Evolutionary conservation across 352 stramenopile species (phyloP), one percentile per base, ranked within the genome.

Genomic region (Pythium dissimile): DNA sequence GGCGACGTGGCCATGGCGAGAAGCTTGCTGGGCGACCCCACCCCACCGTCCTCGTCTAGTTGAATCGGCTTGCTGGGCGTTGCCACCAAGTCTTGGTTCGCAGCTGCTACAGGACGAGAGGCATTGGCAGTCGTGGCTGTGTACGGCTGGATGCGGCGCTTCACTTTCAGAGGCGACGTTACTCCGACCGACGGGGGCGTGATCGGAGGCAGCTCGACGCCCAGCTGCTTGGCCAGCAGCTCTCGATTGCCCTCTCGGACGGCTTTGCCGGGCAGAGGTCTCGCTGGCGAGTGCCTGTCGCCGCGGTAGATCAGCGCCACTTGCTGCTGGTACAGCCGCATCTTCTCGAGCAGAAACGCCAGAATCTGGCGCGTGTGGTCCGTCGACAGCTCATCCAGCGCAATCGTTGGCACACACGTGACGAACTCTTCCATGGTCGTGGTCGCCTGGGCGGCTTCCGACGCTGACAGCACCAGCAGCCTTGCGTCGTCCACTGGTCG

Each of bases 311-410:
- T 50, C 21, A 70, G 51, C 18, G 78, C 73, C 8, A 87, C 68
- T 32, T 71, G 66, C 7, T 77, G 46, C 66, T 91, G 81, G 49
- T 87, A 88, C 3, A 66, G 31, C n/a, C 67, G 68, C 62, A 89
- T 76, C 44, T 88, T 89, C 30, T 83, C 77, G 8, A 91, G 47
- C 7, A 91, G 41, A 34, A 91, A 80, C n/a, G 62, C 38, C 5
- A 91, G 46, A 12, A 88, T 66, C 11, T 70, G 53, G 2, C 67
- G 72, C n/a, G 57, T 69, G 11, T 87, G 75, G 10, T 73, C 54
- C 4, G 59, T 55, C 2, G 69, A 77, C 10, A 91, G 59, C 38
- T 89, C 78, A 18, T 91, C 77, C 21, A 87, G 55, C 13, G 65
- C 49, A 23, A 68, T 61, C 15, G 69, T 63, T 39, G 65, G 48